Evolutionary conservation across 108 stramenopile genomes (phyloP).

Genomic region (Nitzschia sp.): DNA sequence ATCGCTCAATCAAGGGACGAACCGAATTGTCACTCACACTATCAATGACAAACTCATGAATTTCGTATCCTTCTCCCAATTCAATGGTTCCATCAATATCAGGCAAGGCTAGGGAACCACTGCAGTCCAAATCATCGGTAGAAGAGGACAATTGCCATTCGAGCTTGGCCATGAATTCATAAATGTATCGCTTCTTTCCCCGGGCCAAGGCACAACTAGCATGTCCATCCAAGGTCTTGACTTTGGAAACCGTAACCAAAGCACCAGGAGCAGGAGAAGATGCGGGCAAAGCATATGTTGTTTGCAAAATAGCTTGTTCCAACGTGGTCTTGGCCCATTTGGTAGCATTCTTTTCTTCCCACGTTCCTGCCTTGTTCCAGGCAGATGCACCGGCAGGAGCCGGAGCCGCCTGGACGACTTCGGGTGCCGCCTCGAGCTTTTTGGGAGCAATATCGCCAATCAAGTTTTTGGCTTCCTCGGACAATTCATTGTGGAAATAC

Average conservation of each 20-base stretch:
- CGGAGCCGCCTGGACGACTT: conserved; percentile 7
- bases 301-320: conserved; percentile 43
- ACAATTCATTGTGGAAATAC: conserved; percentile 95
- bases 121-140: conserved; percentile 41
- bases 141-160: conserved; percentile 55
- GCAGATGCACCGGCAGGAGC: conserved; percentile 21
- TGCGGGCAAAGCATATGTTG: conserved; percentile 59
- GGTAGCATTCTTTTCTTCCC: conserved; percentile 89
- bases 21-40: conserved; percentile 45
- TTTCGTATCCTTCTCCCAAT: conserved; percentile 79
- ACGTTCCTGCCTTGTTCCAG: conserved; percentile 88
- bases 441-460: conserved; percentile 96
- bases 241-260: conserved; percentile 30
- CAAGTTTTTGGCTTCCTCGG: conserved; percentile 85
- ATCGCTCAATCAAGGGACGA: conserved; percentile 65
- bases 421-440: conserved; percentile 49
- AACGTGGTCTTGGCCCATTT: conserved; percentile 82
- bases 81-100: conserved; percentile 85
- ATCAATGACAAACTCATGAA: conserved; percentile 64
- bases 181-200: conserved; percentile 91
- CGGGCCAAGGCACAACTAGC: conserved; percentile 84
- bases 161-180: conserved; percentile 75
- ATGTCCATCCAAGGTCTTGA: conserved; percentile 68
- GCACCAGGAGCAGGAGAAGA: conserved; percentile 72
- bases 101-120: conserved; percentile 64